Percentiles rank a stretch among this genome's conserved stretches.
Evolutionary conservation across 73 alveolate genomes (phyloP).

Genomic region (Paramecium sonneborni): DNA sequence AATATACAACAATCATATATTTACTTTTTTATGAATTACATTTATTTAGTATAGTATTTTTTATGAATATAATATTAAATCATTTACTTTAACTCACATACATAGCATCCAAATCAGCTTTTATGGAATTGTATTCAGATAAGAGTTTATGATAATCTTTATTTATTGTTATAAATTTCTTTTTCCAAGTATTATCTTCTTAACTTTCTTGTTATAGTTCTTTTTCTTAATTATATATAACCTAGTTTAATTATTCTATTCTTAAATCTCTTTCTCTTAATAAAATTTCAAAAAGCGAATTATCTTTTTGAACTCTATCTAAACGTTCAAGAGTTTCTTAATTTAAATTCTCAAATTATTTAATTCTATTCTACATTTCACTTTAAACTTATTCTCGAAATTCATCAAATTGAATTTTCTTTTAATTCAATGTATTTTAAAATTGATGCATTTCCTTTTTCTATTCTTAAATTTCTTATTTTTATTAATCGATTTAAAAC

Average conservation of each 20-base stretch:
- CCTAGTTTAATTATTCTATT: background rate
- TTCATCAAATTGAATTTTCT: background rate
- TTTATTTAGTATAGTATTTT: background rate
- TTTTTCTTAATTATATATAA: background rate
- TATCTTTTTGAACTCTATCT: constrained; percentile 18
- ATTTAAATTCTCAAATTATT: background rate
- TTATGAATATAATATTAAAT: background rate
- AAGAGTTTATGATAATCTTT: constrained; percentile 11
- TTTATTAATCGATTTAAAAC: background rate
- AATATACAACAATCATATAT: background rate
- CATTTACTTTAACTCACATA: background rate
- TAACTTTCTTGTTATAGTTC: background rate
- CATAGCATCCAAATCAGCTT: constrained; percentile 32
- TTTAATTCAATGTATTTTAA: background rate
- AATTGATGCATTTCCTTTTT: background rate
- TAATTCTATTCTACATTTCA: background rate
- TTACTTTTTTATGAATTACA: background rate
- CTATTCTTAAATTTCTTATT: background rate
- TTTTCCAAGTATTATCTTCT: constrained; percentile 19
- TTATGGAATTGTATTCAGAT: background rate
- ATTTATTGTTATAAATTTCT: background rate
- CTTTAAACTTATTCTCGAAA: background rate
- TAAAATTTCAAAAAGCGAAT: background rate
- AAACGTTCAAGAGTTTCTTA: background rate
- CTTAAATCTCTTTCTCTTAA: constrained; percentile 11